Conservation (phyloP, 495 filamentous ascomycete genomes). For the Penicillium egyptiacum region DNA sequence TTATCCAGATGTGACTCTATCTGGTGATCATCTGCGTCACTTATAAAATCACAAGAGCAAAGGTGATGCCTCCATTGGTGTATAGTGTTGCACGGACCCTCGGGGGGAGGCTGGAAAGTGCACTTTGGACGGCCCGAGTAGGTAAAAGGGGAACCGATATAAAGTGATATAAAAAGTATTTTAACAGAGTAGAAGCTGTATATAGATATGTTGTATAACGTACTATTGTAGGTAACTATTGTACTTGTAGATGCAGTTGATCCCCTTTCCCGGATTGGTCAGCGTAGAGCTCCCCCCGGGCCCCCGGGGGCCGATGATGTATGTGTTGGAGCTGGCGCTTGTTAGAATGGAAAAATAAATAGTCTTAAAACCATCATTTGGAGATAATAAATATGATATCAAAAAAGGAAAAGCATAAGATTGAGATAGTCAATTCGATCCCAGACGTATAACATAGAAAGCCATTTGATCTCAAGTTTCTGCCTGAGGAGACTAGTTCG, state of each 20-base stretch:
- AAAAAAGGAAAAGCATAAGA: background rate
- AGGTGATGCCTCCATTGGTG: slow-evolving; percentile 16
- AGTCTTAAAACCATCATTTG: background rate
- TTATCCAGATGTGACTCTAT: slow-evolving; percentile 4
- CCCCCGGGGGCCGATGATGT: background rate
- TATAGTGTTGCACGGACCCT: slow-evolving; percentile 22
- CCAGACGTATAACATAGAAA: background rate
- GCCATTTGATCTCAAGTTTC: slow-evolving; percentile 7
- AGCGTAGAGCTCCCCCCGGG: background rate
- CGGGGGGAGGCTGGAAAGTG: background rate
- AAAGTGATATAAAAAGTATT: background rate
- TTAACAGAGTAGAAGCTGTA: background rate
- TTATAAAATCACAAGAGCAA: slow-evolving; percentile 22
- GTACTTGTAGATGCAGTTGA: slow-evolving; percentile 1
- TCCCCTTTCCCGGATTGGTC: slow-evolving; percentile 8
- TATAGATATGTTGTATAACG: background rate
- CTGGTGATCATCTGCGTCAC: slow-evolving; percentile 27
- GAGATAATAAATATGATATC: background rate
- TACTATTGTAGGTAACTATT: background rate
- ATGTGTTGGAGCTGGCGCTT: slow-evolving; percentile 8
- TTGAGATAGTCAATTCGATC: background rate
- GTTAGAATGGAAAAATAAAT: background rate
- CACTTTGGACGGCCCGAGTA: background rate
- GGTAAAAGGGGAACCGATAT: background rate
- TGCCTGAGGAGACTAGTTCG: slow-evolving; percentile 11